phyloP scores from a whole-genome alignment of 148 eudicot species.

The Persicaria tinctoria region DNA sequence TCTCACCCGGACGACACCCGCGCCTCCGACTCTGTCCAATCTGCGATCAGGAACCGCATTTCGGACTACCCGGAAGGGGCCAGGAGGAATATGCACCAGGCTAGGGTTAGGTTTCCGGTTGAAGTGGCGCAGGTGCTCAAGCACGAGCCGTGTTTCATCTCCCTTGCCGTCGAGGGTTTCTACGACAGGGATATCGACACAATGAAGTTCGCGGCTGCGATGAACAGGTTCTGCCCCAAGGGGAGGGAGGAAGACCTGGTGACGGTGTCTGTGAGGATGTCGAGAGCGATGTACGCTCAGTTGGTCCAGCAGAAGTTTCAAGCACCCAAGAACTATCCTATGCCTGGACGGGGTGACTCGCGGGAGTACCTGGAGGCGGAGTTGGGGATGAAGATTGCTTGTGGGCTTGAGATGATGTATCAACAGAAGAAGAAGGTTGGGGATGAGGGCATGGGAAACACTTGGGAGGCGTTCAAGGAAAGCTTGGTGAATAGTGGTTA shows the following conservation, averaged over 20 bases:
- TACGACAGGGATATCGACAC: constrained; percentile 83
- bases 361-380: constrained; percentile 61
- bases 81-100: constrained; percentile 40
- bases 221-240: constrained; percentile 67
- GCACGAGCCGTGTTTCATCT: constrained; percentile 59
- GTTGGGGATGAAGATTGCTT: constrained; percentile 86
- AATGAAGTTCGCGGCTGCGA: constrained; percentile 69
- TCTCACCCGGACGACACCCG: constrained; percentile 17
- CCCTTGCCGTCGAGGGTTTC: constrained; percentile 81
- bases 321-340: constrained; percentile 83
- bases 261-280: constrained; percentile 47
- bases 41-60: constrained; percentile 33
- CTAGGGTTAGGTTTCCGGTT: constrained; percentile 76
- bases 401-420: constrained; percentile 97
- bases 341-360: constrained; percentile 48
- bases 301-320: constrained; percentile 80
- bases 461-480: constrained; percentile 72
- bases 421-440: constrained; percentile 59
- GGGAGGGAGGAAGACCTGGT: constrained; percentile 69
- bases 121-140: constrained; percentile 64
- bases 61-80: constrained; percentile 49
- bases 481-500: constrained; percentile 71
- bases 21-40: constrained; percentile 41
- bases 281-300: constrained; percentile 93
- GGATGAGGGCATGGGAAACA: constrained; percentile 69